Evolutionary conservation across 129 eudicot genomes (phyloP).

Genomic region (Arctium lappa): DNA sequence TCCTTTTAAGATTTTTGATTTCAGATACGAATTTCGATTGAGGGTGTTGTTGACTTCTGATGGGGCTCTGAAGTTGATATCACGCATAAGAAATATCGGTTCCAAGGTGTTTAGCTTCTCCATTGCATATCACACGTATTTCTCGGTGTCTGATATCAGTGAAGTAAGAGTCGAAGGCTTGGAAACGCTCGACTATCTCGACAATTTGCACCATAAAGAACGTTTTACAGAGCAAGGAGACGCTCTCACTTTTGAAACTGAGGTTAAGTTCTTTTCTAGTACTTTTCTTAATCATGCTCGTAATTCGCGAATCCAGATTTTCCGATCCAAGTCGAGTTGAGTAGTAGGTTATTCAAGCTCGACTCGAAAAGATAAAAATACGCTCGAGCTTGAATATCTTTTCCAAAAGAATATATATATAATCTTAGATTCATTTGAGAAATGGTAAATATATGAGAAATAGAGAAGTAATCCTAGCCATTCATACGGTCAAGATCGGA

Average conservation of each 20-base stretch:
- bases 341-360: too few relatives aligned
- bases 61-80: constrained; percentile 63
- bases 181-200: constrained; percentile 94
- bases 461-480: too few relatives aligned
- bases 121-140: constrained; percentile 74
- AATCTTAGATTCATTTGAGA: too few relatives aligned
- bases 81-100: constrained; percentile 77
- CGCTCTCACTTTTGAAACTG: constrained; percentile 85
- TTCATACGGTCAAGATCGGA: too few relatives aligned
- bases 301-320: too few relatives aligned
- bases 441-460: too few relatives aligned
- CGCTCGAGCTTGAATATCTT: too few relatives aligned
- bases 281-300: background rate
- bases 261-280: constrained; percentile 36
- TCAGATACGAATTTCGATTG: constrained; percentile 78
- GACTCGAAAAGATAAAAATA: too few relatives aligned
- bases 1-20: background rate
- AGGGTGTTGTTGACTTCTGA: constrained; percentile 56
- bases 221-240: constrained; percentile 98
- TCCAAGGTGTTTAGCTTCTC: constrained; percentile 86
- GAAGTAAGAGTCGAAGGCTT: constrained; percentile 96
- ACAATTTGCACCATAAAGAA: constrained; percentile 55
- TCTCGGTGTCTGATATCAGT: constrained; percentile 83
- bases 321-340: too few relatives aligned
- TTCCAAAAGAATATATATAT: too few relatives aligned